A percentile compares a stretch with the other conserved stretches of the same genome.
Evolutionary conservation across 805 yeast species (phyloP).

Genomic region (Priceomyces haplophilus): DNA sequence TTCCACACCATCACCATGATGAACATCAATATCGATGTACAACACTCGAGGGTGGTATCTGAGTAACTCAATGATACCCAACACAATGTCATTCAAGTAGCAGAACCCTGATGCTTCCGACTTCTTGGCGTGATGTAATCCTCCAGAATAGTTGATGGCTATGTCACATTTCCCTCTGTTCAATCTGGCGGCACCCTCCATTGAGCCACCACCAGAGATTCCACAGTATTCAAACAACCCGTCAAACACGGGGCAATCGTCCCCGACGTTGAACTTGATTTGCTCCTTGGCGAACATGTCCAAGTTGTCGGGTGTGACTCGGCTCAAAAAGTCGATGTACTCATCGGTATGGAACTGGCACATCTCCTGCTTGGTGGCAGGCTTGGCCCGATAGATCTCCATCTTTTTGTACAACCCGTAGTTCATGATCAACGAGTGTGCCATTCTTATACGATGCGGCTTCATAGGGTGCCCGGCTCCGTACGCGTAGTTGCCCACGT

Average conservation of each 20-base stretch:
- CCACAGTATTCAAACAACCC: slow-evolving; percentile 91
- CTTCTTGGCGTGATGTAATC: slow-evolving; percentile 97
- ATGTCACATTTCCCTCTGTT: slow-evolving; percentile 88
- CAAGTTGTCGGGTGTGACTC: slow-evolving; percentile 90
- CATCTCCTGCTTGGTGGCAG: slow-evolving; percentile 97
- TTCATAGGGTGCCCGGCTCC: slow-evolving; percentile 99
- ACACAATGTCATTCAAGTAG: slow-evolving; percentile 89
- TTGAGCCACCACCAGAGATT: slow-evolving; percentile 88
- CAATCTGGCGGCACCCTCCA: slow-evolving; percentile 89
- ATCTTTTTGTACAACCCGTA: slow-evolving; percentile 94
- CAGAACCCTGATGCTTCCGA: slow-evolving; percentile 95
- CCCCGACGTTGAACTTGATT: slow-evolving; percentile 92
- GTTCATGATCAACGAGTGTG: slow-evolving; percentile 94
- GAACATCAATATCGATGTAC: slow-evolving; percentile 92
- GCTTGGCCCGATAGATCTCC: slow-evolving; percentile 96
- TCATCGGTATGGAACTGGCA: slow-evolving; percentile 98
- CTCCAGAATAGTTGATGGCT: slow-evolving; percentile 97
- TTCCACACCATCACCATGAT: slow-evolving; percentile 98
- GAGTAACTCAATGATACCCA: slow-evolving; percentile 80
- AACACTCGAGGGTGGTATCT: slow-evolving; percentile 89
- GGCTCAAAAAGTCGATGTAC: slow-evolving; percentile 84
- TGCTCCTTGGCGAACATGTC: slow-evolving; percentile 85
- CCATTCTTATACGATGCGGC: slow-evolving; percentile 98
- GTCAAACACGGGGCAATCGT: slow-evolving; percentile 93
- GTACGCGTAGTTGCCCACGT: slow-evolving; percentile 96